Evolutionary conservation across 1,139 yeast genomes (phyloP), one percentile per base, ranked within the genome.

Genomic region (Debaryomyces robertsiae): DNA sequence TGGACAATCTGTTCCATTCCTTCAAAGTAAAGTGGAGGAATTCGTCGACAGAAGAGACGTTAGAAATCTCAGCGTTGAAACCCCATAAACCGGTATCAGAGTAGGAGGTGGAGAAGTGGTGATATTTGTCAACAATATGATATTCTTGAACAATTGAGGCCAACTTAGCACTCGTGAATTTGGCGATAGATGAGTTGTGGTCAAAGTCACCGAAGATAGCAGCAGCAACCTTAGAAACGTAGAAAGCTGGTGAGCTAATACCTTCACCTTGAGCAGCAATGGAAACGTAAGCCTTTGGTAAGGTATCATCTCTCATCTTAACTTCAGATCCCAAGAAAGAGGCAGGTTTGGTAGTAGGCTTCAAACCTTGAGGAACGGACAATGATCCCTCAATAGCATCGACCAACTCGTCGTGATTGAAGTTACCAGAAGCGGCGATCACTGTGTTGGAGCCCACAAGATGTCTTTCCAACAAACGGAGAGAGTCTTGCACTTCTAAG

Each of bases 11-110:
- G 76, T 84, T 84, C 94, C 94, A 86, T 75, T 84, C 85, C 69
- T 84, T 86, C 67, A 84, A 73, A 46, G 87, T 73, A 69, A 85
- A 85, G 67, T 86, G 95, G 48, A 80, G 73, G 51, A 84, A 78
- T 59, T 86, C 95, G 65, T 85, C 94, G 53, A 85, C 67, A 54
- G 72, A 69, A 36, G 53, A 65, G 50, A 81, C 61, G 66, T 83
- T 79, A 45, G 83, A 70, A 50, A 82, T 74, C 59, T 78, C 81
- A 48, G 87, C 75, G 61, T 77, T 73, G 71, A 82, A 82, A 60
- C 95, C 95, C 89, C 90, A 86, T 64, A 86, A 77, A 60, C 94
- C 93, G 44, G 83, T 71, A 66, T 84, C 89, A 52, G 85, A 75
- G 75, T 80, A 84, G 39, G 88, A 81, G 43, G 66, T 65, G 50